Evolutionary conservation across 2,329 filamentous ascomycete species (phyloP), one percentile per base, ranked within the genome.

Genomic region (Aspergillus candidus): DNA sequence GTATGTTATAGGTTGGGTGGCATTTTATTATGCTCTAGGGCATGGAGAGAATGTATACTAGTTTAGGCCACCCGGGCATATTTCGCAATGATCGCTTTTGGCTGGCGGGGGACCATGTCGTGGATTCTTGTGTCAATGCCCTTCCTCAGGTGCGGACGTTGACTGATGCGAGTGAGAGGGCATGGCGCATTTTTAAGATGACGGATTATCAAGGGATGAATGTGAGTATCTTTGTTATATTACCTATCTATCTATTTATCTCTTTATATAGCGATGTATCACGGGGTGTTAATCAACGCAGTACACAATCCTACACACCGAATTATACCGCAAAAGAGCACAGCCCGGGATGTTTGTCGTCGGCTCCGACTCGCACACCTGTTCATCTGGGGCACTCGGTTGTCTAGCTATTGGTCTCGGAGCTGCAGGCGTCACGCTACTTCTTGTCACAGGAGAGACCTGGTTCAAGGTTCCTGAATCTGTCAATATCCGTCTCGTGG

Each of bases 11-110:
- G 38, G 14, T 12, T 10, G 35, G 11, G 38, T 5, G 6, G 3
- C 2, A 8, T 18, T 34, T 14, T 4, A 7, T 13, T 37, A n/a
- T 13, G 4, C 6, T 32, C n/a, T 13, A 57, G 61, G 62, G 65
- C 33, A 74, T 74, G 71, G 60, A 66, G 29, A 54, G 54, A 32
- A 69, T 65, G 4, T 71, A 72, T 49, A 56, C 70, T 4, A 41
- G 55, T 3, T 52, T 75, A 6, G 68, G 69, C 3, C 50, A 56
- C 11, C 69, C 70, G 1, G 63, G 66, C 3, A 70, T 73, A n/a
- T 74, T 66, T 46, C 69, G 73, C 7, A 76, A 75, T 41, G 72
- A 75, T 48, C 58, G 73, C 0, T 68, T 76, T 50, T 76, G 73
- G 73, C 61, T 77, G 5, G 72, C 72, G 0, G 68, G 68, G 2